Evolutionary conservation across 108 stramenopile species (phyloP).

Genomic region (Nitzschia palea): DNA sequence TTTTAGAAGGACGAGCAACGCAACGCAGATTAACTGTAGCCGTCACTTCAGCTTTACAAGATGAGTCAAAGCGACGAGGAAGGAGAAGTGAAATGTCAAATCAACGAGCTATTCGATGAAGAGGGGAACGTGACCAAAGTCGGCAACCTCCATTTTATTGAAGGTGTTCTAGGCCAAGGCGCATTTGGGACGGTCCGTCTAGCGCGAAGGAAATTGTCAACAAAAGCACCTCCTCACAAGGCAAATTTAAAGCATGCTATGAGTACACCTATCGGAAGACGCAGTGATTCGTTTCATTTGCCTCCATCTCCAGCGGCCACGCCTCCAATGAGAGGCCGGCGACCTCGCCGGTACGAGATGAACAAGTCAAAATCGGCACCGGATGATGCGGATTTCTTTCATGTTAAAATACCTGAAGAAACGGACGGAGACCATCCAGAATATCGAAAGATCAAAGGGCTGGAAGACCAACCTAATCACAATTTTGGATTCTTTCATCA

Average conservation of each 20-base stretch:
- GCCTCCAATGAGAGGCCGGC: constrained; percentile 3
- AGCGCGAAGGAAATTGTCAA: constrained; percentile 36
- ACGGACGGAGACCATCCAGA: not conserved
- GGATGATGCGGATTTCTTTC: constrained; percentile 15
- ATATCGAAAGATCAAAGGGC: not conserved
- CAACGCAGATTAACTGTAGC: too few relatives aligned
- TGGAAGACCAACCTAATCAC: not conserved
- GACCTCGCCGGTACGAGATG: not conserved
- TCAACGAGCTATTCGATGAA: constrained; percentile 47
- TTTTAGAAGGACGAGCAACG: too few relatives aligned
- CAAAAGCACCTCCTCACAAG: not conserved
- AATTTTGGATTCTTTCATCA: not conserved
- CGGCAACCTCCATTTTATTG: constrained; percentile 61
- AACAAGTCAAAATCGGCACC: constrained; percentile 23
- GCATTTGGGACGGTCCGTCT: constrained; percentile 74
- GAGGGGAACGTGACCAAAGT: constrained; percentile 54
- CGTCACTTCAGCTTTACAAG: too few relatives aligned
- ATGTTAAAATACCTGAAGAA: constrained; percentile 1
- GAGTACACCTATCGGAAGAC: constrained; percentile 2
- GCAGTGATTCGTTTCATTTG: constrained; percentile 2
- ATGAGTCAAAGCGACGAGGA: not conserved
- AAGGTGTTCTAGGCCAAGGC: constrained; percentile 71
- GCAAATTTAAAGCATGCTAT: not conserved
- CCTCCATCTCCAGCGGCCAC: not conserved
- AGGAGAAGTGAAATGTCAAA: not conserved